Evolutionary conservation across 192 early-diverging fungal species (phyloP).

Genomic region (Entomortierella beljakovae): DNA sequence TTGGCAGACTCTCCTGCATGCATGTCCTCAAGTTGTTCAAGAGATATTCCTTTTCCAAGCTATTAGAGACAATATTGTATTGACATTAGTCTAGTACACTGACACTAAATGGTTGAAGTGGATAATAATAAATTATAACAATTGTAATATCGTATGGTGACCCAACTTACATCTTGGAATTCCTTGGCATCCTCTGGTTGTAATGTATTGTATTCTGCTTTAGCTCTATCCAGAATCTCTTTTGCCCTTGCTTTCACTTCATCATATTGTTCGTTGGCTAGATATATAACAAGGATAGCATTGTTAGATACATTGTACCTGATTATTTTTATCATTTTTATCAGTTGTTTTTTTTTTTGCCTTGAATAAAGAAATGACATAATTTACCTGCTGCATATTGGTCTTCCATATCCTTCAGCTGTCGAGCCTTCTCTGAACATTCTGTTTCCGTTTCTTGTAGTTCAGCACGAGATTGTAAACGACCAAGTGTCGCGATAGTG

Average conservation of each 20-base stretch:
- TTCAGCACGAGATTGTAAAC: constrained; percentile 40
- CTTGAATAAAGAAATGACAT: no score
- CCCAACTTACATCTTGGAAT: constrained; percentile 60
- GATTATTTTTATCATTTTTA: not conserved
- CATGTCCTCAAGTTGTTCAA: constrained; percentile 76
- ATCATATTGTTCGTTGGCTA: constrained; percentile 55
- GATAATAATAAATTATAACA: no score
- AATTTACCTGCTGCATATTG: constrained; percentile 43
- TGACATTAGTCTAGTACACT: no score
- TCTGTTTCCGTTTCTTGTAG: constrained; percentile 32
- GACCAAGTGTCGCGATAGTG: constrained; percentile 40
- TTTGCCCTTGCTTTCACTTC: constrained; percentile 60
- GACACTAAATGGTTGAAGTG: no score
- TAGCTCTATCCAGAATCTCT: constrained; percentile 62
- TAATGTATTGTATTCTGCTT: constrained; percentile 62
- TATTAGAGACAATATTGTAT: no score
- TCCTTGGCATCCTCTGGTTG: constrained; percentile 63
- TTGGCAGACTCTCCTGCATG: constrained; percentile 66
- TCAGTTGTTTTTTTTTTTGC: not conserved
- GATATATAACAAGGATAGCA: not conserved
- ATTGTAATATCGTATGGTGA: no score
- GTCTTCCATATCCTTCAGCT: constrained; percentile 55
- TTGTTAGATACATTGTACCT: not conserved
- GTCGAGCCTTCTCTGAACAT: constrained; percentile 44
- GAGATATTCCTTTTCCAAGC: constrained; percentile 52